Conservation (phyloP, 495 filamentous ascomycete genomes). For the Xanthoparmelia taractica region DNA sequence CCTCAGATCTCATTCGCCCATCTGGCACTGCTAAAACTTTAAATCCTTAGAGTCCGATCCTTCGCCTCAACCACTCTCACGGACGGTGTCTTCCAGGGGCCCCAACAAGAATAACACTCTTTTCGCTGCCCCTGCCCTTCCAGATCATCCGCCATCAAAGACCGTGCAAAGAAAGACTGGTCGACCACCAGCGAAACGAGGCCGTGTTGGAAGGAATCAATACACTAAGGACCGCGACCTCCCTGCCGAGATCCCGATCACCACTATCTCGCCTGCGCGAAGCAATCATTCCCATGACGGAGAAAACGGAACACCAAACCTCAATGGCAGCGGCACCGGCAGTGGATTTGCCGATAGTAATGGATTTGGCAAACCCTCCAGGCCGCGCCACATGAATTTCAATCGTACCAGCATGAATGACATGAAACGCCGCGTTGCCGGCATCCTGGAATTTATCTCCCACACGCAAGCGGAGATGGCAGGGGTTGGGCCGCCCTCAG, state of each 20-base stretch:
- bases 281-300: constrained; percentile 37
- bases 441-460: constrained; percentile 83
- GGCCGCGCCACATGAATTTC: constrained; percentile 48
- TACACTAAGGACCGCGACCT: constrained; percentile 69
- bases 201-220: constrained; percentile 75
- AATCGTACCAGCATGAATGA: constrained; percentile 73
- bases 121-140: constrained; percentile 24
- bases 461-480: constrained; percentile 88
- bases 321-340: constrained; percentile 32
- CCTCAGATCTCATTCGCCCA: neutral
- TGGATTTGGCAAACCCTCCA: constrained; percentile 49
- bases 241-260: constrained; percentile 36
- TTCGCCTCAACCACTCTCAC: constrained; percentile 49
- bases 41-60: constrained; percentile 48
- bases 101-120: constrained; percentile 17
- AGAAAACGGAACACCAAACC: constrained; percentile 29
- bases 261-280: constrained; percentile 51
- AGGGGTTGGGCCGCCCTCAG: constrained; percentile 37
- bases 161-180: constrained; percentile 58
- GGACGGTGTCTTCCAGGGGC: constrained; percentile 33
- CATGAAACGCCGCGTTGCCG: constrained; percentile 77
- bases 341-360: constrained; percentile 35
- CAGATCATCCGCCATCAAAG: constrained; percentile 38
- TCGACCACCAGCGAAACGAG: constrained; percentile 54
- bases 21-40: constrained; percentile 17